Percentiles rank a stretch among this genome's conserved stretches.
Conservation (phyloP, 495 filamentous ascomycete species). For the Hypoxylon fuscum region DNA sequence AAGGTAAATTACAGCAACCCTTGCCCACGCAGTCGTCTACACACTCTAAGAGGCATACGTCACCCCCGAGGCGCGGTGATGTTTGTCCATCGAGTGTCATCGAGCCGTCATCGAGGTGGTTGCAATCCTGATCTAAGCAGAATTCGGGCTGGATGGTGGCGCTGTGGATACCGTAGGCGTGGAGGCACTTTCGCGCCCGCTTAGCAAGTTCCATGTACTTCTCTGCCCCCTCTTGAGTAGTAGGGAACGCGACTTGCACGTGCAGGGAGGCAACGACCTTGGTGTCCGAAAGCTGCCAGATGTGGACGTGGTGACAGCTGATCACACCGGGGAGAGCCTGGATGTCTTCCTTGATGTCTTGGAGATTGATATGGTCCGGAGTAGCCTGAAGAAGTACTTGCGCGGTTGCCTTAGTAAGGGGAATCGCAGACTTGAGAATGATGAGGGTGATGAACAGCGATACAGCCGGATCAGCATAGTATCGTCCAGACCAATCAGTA, state of each 20-base stretch:
- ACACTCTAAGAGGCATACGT: constrained; percentile 83
- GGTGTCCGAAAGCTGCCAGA: constrained; percentile 96
- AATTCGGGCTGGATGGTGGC: constrained; percentile 98
- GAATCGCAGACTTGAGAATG: constrained; percentile 90
- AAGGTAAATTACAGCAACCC: constrained; percentile 70
- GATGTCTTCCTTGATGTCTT: constrained; percentile 93
- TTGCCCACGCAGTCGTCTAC: constrained; percentile 79
- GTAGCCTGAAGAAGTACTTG: constrained; percentile 94
- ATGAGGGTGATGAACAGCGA: constrained; percentile 97
- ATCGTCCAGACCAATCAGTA: constrained; percentile 66
- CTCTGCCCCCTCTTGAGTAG: constrained; percentile 75
- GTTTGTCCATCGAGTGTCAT: constrained; percentile 46
- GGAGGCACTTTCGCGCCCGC: constrained; percentile 82
- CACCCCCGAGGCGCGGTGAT: constrained; percentile 59
- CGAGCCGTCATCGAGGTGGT: constrained; percentile 47
- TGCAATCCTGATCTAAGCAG: constrained; percentile 65
- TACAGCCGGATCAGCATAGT: constrained; percentile 90
- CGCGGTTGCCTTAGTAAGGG: constrained; percentile 91
- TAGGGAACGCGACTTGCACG: constrained; percentile 79
- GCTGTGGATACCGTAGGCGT: constrained; percentile 96
- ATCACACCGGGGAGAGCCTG: constrained; percentile 81
- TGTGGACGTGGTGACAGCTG: constrained; percentile 93
- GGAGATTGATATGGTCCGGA: constrained; percentile 82
- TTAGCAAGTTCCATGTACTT: constrained; percentile 89
- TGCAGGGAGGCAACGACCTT: constrained; percentile 93